phyloP scores from a whole-genome alignment of 495 filamentous ascomycete species.

The Podospora fimiseda region DNA sequence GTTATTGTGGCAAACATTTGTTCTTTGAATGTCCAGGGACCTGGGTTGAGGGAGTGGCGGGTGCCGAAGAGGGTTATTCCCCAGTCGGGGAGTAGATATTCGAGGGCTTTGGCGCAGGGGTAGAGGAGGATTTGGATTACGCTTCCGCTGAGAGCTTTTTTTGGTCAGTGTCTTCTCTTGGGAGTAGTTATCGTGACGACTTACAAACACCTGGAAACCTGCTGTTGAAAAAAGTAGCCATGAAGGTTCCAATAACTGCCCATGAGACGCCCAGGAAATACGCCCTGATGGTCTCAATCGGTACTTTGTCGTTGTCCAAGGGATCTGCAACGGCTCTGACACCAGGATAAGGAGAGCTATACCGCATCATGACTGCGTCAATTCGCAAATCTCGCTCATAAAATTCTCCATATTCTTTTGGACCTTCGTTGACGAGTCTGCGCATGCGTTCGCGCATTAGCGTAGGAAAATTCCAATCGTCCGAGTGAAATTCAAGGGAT shows the following conservation, averaged over 20 bases:
- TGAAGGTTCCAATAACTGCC: slow-evolving; percentile 32
- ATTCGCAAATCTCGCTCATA: slow-evolving; percentile 33
- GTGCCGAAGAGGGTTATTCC: slow-evolving; percentile 23
- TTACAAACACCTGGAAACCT: slow-evolving; percentile 31
- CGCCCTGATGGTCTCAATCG: slow-evolving; percentile 33
- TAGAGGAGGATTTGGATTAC: slow-evolving; percentile 37
- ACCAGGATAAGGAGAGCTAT: slow-evolving; percentile 40
- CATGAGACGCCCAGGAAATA: slow-evolving; percentile 37
- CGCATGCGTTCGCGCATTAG: slow-evolving; percentile 30
- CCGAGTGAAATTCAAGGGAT: slow-evolving; percentile 25
- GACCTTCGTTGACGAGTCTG: slow-evolving; percentile 19
- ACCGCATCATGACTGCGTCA: slow-evolving; percentile 34
- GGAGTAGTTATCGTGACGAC: neutral
- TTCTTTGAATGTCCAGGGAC: slow-evolving; percentile 41
- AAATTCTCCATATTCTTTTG: slow-evolving; percentile 30
- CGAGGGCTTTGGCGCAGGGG: slow-evolving; percentile 32
- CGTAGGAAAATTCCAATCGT: slow-evolving; percentile 36
- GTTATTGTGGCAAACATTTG: slow-evolving; percentile 37
- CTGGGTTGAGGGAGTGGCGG: slow-evolving; percentile 34
- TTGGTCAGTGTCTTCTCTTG: neutral
- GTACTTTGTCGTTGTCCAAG: slow-evolving; percentile 26
- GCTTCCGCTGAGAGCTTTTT: slow-evolving; percentile 23
- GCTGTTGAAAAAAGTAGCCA: slow-evolving; percentile 37
- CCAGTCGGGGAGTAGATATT: slow-evolving; percentile 26
- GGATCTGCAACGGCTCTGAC: slow-evolving; percentile 39